Conservation (phyloP, 257 asterid species). For the Solanum tarapatanum region DNA sequence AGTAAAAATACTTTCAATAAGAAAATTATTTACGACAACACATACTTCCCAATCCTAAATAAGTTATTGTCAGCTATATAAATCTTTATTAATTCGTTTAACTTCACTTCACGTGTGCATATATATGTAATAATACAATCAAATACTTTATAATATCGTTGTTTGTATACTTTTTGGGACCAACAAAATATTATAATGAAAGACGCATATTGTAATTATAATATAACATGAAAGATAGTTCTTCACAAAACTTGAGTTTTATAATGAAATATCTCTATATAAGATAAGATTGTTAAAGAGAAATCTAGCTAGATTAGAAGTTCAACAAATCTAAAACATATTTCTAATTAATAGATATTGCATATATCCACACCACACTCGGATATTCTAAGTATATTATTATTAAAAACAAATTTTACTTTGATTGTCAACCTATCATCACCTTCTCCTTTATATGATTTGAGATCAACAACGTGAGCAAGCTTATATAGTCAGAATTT, state of each 20-base stretch:
- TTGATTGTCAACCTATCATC: neutral
- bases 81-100: neutral
- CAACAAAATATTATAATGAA: neutral
- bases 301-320: neutral
- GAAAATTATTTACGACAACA: neutral
- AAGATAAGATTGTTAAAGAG: neutral
- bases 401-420: neutral
- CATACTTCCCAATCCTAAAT: neutral
- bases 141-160: neutral
- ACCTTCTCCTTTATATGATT: neutral
- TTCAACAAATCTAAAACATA: neutral
- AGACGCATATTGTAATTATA: neutral
- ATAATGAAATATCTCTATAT: neutral
- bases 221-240: neutral
- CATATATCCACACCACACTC: neutral
- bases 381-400: neutral
- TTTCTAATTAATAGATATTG: neutral
- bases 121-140: neutral
- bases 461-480: neutral
- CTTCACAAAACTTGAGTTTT: neutral
- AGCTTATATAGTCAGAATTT: neutral
- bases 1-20: neutral
- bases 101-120: neutral
- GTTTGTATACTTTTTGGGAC: neutral
- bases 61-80: accelerated